A percentile compares a stretch with the other conserved stretches of the same genome.
Conservation (phyloP, 75 land plant species). For the Cunninghamia lanceolata region DNA sequence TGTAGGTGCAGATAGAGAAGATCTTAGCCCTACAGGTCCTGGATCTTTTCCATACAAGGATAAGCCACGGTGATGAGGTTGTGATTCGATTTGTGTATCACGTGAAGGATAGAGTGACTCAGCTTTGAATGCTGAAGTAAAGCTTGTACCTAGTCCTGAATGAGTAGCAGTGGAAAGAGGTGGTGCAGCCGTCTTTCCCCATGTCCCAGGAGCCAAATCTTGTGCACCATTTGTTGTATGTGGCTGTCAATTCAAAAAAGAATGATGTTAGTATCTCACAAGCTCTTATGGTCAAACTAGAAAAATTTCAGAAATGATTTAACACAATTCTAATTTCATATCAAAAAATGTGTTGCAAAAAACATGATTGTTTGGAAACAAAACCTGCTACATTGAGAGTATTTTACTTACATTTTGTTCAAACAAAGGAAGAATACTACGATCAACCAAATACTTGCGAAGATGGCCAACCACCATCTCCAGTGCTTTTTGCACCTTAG, state of each 20-base stretch:
- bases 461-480: constrained; percentile 74
- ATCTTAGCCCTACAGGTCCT: constrained; percentile 26
- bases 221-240: constrained; percentile 11
- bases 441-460: constrained; percentile 92
- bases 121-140: constrained; percentile 29
- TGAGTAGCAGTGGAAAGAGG: constrained; percentile 27
- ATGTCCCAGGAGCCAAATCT: neutral
- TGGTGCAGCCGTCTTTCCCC: constrained; percentile 17
- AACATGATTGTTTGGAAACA: neutral
- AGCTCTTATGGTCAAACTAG: neutral
- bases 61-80: constrained; percentile 37
- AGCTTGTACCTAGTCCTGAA: constrained; percentile 27
- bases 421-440: constrained; percentile 77
- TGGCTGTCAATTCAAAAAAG: neutral
- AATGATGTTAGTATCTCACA: neutral
- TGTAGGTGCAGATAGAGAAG: constrained; percentile 43
- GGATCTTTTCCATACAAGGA: constrained; percentile 73
- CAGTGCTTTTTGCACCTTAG: constrained; percentile 72
- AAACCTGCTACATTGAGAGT: neutral
- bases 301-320: neutral
- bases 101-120: constrained; percentile 46
- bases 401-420: constrained; percentile 67
- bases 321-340: neutral
- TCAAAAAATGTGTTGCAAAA: neutral
- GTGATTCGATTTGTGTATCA: constrained; percentile 49